Base-by-base conservation (phyloP, 306 rosid species). In the Vigna trinervia region DNA sequence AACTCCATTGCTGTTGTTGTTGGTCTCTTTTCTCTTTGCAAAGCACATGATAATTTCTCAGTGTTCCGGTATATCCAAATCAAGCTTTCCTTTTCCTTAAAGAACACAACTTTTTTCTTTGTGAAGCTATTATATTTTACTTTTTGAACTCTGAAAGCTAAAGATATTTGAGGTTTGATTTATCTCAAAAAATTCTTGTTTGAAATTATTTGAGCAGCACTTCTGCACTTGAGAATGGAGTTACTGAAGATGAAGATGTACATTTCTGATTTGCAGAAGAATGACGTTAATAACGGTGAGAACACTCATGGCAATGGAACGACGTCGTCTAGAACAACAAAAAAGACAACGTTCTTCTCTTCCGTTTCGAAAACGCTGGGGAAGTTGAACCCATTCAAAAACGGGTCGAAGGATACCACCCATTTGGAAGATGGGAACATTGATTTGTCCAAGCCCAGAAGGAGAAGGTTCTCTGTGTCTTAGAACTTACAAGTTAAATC, bases 381-480 rank as follows among this genome's bases (percentile, higher is more conserved):
- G 2, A 90, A 69, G 83, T 73, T 90, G 65, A 92, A 92, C 69
- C 97, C 97, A 0, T 90, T 92, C 65, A 88, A 83, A 61, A 77
- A 84, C 30, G 97, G 92, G 15, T 88, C 98, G 0, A 94, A 90
- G 74, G 97, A 94, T 69, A 94, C 93, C 3, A 74, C 87, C 4
- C 80, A 88, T 8, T 52, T 94, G 0, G 94, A 89, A 0, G 94
- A 89, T 54, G 89, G 77, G 43, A 8, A 2, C 5, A 87, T 90
- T 50, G 96, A 94, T 61, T 8, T 84, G 52, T 79, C 87, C 5
- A 87, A 85, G 89, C 98, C 98, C 57, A 91, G 97, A 71, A 88
- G 91, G 19, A 90, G 98, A 84, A 91, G 98, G 80, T 94, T 94
- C 88, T 94, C 98, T 17, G 48, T 93, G 22, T 93, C 98, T 15